Conservation (phyloP, 768 basidiomycete genomes). For the Boletus pseudo-olivaceus region DNA sequence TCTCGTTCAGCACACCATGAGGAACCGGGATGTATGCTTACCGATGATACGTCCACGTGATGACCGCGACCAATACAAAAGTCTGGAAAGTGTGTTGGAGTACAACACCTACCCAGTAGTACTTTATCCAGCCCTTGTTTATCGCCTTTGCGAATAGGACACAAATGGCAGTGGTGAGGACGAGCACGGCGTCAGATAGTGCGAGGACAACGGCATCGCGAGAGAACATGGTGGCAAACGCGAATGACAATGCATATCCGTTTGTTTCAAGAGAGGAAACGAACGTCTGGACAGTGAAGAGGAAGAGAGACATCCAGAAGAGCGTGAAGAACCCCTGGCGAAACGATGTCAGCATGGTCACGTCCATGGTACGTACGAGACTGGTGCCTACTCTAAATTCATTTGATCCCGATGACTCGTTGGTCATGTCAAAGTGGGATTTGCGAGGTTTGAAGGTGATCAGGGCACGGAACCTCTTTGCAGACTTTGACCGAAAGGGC, state of each 20-base stretch:
- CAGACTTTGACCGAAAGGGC: conserved; percentile 67
- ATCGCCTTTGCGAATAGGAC: conserved; percentile 82
- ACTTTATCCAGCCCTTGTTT: conserved; percentile 74
- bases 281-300: conserved; percentile 77
- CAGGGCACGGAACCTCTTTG: conserved; percentile 77
- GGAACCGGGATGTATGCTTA: conserved; percentile 24
- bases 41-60: conserved; percentile 92
- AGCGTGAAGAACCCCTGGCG: conserved; percentile 86
- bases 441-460: conserved; percentile 85
- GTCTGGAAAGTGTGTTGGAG: conserved; percentile 84
- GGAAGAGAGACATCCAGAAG: conserved; percentile 89
- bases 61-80: conserved; percentile 60
- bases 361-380: conserved; percentile 1
- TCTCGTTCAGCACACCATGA: not conserved
- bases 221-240: conserved; percentile 85
- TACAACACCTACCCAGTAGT: conserved; percentile 70
- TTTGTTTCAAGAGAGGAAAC: conserved; percentile 71
- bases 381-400: conserved; percentile 65
- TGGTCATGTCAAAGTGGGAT: conserved; percentile 80
- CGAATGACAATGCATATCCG: conserved; percentile 73
- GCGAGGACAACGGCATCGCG: conserved; percentile 81
- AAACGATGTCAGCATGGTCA: conserved; percentile 4
- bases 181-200: conserved; percentile 78
- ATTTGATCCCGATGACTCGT: conserved; percentile 69
- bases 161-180: conserved; percentile 68